A percentile compares a stretch with the other conserved stretches of the same genome.
These are phyloP conservation scores for Tulasnella sp. DNA, from an alignment of 768 basidiomycete species.

Conservation along the genomic window DNA sequence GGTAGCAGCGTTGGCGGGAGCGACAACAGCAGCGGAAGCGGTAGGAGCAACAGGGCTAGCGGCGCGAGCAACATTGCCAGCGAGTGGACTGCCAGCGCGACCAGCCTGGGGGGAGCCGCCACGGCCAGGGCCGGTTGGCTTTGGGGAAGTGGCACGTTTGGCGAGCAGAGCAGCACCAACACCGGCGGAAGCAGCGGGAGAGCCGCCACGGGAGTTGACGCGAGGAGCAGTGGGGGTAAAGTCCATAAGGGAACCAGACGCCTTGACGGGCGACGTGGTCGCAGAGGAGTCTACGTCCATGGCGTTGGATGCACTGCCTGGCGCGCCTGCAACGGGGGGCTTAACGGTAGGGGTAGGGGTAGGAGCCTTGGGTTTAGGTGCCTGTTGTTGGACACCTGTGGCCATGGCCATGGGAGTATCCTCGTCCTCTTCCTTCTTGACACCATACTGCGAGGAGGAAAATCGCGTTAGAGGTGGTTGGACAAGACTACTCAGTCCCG, in stretches of 20 bases:
- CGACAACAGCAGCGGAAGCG: slow-evolving; percentile 39
- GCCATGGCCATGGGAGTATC: slow-evolving; percentile 25
- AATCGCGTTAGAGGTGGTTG: slow-evolving; percentile 21
- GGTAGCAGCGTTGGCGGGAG: slow-evolving; percentile 30
- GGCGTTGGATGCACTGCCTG: slow-evolving; percentile 32
- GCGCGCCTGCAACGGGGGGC: slow-evolving; percentile 38
- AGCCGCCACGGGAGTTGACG: slow-evolving; percentile 49
- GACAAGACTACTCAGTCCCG: slow-evolving; percentile 26
- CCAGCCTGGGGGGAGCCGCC: slow-evolving; percentile 14
- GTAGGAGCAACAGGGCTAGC: slow-evolving; percentile 31
- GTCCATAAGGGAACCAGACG: slow-evolving; percentile 25
- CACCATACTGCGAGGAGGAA: slow-evolving; percentile 44
- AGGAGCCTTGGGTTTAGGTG: slow-evolving; percentile 25
- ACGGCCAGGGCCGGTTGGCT: slow-evolving; percentile 43
- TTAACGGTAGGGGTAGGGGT: slow-evolving; percentile 36
- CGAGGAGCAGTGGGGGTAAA: slow-evolving; percentile 28
- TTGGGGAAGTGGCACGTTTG: slow-evolving; percentile 78
- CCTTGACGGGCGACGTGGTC: slow-evolving; percentile 34
- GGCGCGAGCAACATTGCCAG: slow-evolving; percentile 30
- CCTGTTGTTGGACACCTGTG: slow-evolving; percentile 21
- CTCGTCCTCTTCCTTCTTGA: slow-evolving; percentile 64
- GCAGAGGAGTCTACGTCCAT: slow-evolving; percentile 43
- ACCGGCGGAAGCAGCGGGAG: slow-evolving; percentile 47
- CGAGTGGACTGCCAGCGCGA: slow-evolving; percentile 51
- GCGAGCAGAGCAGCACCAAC: slow-evolving; percentile 54